A percentile compares a stretch with the other conserved stretches of the same genome.
Evolutionary conservation across 2,329 filamentous ascomycete species (phyloP).

Genomic region (Grosmannia clavigera): DNA sequence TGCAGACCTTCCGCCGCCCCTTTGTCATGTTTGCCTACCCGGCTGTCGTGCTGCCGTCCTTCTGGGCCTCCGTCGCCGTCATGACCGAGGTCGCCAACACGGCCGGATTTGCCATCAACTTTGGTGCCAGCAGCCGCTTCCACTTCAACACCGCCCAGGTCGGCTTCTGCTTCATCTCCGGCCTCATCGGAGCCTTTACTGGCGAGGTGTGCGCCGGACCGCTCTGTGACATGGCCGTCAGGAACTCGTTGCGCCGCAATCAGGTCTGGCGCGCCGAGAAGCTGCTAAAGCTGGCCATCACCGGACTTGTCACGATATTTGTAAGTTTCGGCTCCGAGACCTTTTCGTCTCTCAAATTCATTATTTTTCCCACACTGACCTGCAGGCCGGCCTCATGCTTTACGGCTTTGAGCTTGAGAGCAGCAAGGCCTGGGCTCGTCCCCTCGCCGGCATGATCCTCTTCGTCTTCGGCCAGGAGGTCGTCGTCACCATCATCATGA

Average conservation of each 20-base stretch:
- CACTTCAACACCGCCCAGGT: slow-evolving; percentile 4
- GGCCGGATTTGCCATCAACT: slow-evolving; percentile 12
- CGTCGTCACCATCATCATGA: slow-evolving; percentile 10
- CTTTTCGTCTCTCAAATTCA: not conserved
- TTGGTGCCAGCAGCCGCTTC: slow-evolving; percentile 5
- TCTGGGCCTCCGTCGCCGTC: slow-evolving; percentile 10
- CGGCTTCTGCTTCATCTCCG: slow-evolving; percentile 10
- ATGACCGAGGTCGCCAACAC: slow-evolving; percentile 13
- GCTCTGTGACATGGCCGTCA: not conserved
- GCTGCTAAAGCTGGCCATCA: not conserved
- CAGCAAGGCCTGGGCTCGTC: slow-evolving; percentile 6
- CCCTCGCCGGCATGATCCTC: not conserved
- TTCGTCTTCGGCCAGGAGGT: slow-evolving; percentile 4
- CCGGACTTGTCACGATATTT: not conserved
- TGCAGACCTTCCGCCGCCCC: slow-evolving; percentile 10
- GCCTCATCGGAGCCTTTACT: slow-evolving; percentile 7
- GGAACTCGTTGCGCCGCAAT: not conserved
- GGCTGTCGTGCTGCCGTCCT: slow-evolving; percentile 9
- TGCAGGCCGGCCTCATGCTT: not conserved
- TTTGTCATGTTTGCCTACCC: slow-evolving; percentile 11
- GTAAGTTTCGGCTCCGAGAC: not conserved
- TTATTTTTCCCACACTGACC: not conserved
- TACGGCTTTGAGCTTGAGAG: slow-evolving; percentile 7
- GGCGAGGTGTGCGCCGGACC: not conserved
- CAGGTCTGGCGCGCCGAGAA: not conserved